Base-by-base conservation (phyloP, 2,329 filamentous ascomycete genomes). In the Plenodomus tracheiphilus region DNA sequence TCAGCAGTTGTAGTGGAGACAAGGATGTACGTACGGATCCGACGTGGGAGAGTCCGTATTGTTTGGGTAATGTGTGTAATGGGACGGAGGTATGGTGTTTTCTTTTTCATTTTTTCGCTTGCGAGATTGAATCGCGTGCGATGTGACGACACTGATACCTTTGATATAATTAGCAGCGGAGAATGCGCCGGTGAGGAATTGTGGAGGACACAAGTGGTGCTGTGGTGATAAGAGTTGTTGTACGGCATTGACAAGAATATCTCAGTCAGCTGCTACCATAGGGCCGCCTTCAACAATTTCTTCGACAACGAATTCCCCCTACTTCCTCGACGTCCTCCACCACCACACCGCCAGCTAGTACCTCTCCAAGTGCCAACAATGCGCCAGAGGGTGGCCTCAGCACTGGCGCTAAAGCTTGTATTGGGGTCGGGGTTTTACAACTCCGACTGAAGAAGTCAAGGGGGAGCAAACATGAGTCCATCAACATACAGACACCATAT, bases 21-120 rank as follows among this genome's bases (percentile, higher is more conserved):
- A 52, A 30, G 52, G 57, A 16, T 60, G 54, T 10, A 60, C 54
- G 54, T 10, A 60, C 54, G 17, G 54, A 58, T 43, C 50, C 50
- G 2, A 51, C 44, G 1, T 60, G 57, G 52, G 17, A 46, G n/a
- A 58, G 52, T 34, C 50, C 43, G 8, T 51, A 49, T 32, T 58
- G 54, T 41, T 43, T 60, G n/a, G 44, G 38, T 20, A 36, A 32
- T 20, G 46, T 56, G 5, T 54, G 52, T 28, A 43, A 44, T 35
- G 25, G 7, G n/a, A 36, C 18, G 3, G 15, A 21, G 43, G 46
- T 53, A 32, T 8, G 47, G 43, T 9, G 7, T 13, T 11, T 40
- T 7, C 8, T 11, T 40, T 7, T 21, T 7, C 3, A 30, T 13
- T 20, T 16, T 37, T 25, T 5, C 5, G 22, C 10, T 25, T 25